phyloP scores from a whole-genome alignment of 305 asterid genomes.

The Solanum chacoense region DNA sequence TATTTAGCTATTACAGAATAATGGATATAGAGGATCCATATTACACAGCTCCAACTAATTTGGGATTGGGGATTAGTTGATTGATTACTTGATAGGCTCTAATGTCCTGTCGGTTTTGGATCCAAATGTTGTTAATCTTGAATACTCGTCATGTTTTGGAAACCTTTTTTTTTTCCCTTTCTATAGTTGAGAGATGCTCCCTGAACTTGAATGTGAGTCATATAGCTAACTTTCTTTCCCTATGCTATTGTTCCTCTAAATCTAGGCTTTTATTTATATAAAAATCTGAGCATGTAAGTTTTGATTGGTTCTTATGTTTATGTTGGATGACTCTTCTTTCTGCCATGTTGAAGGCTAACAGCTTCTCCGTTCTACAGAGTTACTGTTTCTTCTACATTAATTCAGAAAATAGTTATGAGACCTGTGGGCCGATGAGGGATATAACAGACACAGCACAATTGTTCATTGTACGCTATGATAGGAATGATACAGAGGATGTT shows the following conservation, averaged over 20 bases:
- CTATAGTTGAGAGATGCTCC: not conserved
- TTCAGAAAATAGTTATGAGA: constrained; percentile 78
- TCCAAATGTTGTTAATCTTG: not conserved
- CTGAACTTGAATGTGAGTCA: not conserved
- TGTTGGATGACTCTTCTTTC: not conserved
- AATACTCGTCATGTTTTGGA: not conserved
- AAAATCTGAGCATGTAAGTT: not conserved
- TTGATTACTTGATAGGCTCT: not conserved
- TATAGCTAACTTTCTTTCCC: not conserved
- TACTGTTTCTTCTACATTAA: constrained; percentile 86
- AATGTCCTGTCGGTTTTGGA: not conserved
- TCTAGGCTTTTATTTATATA: not conserved
- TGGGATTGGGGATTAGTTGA: not conserved
- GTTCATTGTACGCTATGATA: constrained; percentile 75
- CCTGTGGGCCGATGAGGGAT: constrained; percentile 85
- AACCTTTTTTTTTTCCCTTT: not conserved
- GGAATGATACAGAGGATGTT: constrained; percentile 38
- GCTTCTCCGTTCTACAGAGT: constrained; percentile 39
- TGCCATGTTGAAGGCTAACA: constrained; percentile 7
- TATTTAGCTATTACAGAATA: not conserved
- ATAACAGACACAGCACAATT: constrained; percentile 50
- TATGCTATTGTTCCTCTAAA: not conserved
- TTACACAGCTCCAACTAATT: not conserved
- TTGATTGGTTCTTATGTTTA: not conserved
- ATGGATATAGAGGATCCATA: not conserved